phyloP scores from a whole-genome alignment of 1,284 basidiomycete species.

The Stereum hirsutum region DNA sequence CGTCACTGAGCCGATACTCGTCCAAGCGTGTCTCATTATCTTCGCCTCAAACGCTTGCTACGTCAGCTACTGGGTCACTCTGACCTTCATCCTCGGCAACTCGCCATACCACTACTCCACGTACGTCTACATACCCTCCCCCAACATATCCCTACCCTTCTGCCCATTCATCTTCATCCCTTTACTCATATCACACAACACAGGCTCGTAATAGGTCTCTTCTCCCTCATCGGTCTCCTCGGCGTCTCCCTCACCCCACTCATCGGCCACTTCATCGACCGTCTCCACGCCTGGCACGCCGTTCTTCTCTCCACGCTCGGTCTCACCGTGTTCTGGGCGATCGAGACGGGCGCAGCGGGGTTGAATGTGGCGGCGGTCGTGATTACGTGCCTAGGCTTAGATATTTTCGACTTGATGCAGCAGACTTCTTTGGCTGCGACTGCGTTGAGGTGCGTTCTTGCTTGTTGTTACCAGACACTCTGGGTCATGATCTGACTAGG shows the following conservation, averaged over 20 bases:
- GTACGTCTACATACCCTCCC: background rate
- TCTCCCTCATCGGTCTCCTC: constrained; percentile 42
- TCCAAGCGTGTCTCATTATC: constrained; percentile 35
- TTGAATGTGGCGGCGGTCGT: constrained; percentile 35
- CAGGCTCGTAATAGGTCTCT: constrained; percentile 41
- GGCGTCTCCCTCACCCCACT: constrained; percentile 37
- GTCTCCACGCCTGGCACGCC: constrained; percentile 42
- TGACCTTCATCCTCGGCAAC: background rate
- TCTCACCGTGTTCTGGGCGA: constrained; percentile 24
- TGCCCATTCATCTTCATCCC: background rate
- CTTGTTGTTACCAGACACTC: too few relatives aligned
- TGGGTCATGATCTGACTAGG: too few relatives aligned
- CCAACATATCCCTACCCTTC: background rate
- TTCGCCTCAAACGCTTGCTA: constrained; percentile 31
- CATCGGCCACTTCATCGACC: constrained; percentile 39
- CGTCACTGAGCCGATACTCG: constrained; percentile 38
- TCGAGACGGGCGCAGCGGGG: constrained; percentile 35
- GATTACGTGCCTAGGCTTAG: constrained; percentile 33
- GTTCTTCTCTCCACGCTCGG: constrained; percentile 28
- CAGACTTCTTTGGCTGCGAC: constrained; percentile 23
- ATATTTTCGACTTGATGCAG: constrained; percentile 36
- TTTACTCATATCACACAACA: too few relatives aligned
- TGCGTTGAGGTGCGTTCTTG: too few relatives aligned
- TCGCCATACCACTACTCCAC: background rate
- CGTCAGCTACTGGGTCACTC: constrained; percentile 32